Evolutionary conservation across 768 basidiomycete genomes (phyloP).

Genomic region (Lentinula boryana): DNA sequence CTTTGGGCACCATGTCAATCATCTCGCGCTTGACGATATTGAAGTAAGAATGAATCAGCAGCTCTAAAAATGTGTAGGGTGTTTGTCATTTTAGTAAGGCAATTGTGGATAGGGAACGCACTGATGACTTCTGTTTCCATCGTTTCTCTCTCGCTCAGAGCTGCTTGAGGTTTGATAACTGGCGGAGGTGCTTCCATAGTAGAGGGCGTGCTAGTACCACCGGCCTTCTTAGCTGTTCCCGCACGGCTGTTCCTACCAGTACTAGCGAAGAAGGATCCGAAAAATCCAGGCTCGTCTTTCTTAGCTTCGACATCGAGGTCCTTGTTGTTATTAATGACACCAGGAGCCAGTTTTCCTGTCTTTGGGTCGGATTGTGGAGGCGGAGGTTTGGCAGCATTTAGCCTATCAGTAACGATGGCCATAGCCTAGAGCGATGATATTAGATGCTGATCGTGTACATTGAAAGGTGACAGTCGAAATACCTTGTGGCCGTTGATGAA

Average conservation of each 20-base stretch:
- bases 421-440: constrained; percentile 60
- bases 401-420: constrained; percentile 74
- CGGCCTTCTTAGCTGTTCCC: constrained; percentile 52
- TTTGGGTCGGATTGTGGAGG: constrained; percentile 60
- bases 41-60: constrained; percentile 95
- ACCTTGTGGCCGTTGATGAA: constrained; percentile 95
- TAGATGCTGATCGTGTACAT: neutral
- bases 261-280: constrained; percentile 82
- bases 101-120: constrained; percentile 34
- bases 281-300: constrained; percentile 90
- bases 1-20: constrained; percentile 99
- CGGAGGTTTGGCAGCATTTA: constrained; percentile 78
- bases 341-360: constrained; percentile 51
- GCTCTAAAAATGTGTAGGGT: constrained; percentile 43
- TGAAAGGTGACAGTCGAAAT: neutral
- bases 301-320: constrained; percentile 88
- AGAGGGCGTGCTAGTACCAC: constrained; percentile 21
- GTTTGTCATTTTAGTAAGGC: neutral
- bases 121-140: constrained; percentile 99
- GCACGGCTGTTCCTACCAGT: constrained; percentile 50
- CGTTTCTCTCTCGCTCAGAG: constrained; percentile 88
- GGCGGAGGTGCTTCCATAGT: constrained; percentile 70
- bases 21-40: constrained; percentile 99
- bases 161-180: constrained; percentile 84
- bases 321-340: constrained; percentile 83